Conservation (phyloP, 192 early-diverging fungal species). For the Diversispora eburnea region DNA sequence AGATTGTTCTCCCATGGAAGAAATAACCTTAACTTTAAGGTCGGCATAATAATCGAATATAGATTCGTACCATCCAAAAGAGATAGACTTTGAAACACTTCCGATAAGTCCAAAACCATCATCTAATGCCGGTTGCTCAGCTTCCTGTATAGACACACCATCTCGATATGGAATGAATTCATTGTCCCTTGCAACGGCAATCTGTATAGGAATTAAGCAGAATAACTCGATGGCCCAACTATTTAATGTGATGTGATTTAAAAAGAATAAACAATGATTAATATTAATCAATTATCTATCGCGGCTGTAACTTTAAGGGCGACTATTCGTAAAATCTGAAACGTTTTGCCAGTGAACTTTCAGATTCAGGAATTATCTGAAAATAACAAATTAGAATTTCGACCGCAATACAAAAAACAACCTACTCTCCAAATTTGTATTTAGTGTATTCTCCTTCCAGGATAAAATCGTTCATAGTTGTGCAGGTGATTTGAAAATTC, state of each 20-base stretch:
- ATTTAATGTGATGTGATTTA: not conserved
- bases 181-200: conserved; percentile 28
- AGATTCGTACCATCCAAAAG: conserved; percentile 29
- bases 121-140: not conserved
- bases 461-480: not conserved
- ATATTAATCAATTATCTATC: too few relatives aligned
- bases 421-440: conserved; percentile 18
- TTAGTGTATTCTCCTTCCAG: not conserved
- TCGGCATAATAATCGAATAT: conserved; percentile 26
- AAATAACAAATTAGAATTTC: too few relatives aligned
- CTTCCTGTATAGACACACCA: conserved; percentile 13
- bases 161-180: conserved; percentile 20
- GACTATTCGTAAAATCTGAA: too few relatives aligned
- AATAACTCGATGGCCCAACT: conserved; percentile 24
- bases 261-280: not conserved
- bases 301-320: too few relatives aligned
- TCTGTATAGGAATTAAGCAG: conserved; percentile 18
- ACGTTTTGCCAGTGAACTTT: not conserved
- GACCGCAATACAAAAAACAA: too few relatives aligned
- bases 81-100: conserved; percentile 18
- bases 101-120: conserved; percentile 20
- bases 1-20: conserved; percentile 31
- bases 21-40: conserved; percentile 26
- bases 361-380: not conserved
- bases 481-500: not conserved